A percentile compares a stretch with the other conserved stretches of the same genome.
These are phyloP conservation scores for Beauveria pseudobassiana DNA, from an alignment of 2,329 filamentous ascomycete species.

Conservation along the genomic window DNA sequence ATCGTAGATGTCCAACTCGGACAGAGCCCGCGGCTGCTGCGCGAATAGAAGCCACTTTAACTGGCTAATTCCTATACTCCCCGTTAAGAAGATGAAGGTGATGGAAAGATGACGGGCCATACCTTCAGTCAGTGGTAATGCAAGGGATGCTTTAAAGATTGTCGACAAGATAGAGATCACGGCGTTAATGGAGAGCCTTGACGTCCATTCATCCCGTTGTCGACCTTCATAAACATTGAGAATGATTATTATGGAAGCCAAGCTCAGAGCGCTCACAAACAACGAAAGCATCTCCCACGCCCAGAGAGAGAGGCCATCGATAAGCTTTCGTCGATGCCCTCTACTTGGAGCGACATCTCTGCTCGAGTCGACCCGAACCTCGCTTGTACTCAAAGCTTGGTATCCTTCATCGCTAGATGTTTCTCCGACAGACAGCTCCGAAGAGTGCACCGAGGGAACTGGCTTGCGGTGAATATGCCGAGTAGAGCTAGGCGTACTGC, in stretches of 20 bases:
- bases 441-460: neutral
- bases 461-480: neutral
- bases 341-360: neutral
- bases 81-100: too few relatives aligned
- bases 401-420: neutral
- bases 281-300: conserved; percentile 1
- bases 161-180: neutral
- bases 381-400: neutral
- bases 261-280: neutral
- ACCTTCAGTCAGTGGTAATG: conserved; percentile 2
- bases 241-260: neutral
- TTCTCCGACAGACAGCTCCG: neutral
- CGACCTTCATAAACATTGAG: neutral
- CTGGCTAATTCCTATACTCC: neutral
- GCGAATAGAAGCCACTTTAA: conserved; percentile 1
- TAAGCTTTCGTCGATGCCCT: neutral
- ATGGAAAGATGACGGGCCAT: neutral
- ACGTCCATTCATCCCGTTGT: neutral
- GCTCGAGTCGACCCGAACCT: neutral
- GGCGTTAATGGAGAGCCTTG: neutral
- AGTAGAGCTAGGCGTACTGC: neutral
- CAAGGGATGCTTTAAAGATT: conserved; percentile 1
- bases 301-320: neutral
- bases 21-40: neutral
- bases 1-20: neutral